These are phyloP conservation scores for Yamadazyma oceani DNA, from an alignment of 1,139 yeast species.

Conservation along the genomic window DNA sequence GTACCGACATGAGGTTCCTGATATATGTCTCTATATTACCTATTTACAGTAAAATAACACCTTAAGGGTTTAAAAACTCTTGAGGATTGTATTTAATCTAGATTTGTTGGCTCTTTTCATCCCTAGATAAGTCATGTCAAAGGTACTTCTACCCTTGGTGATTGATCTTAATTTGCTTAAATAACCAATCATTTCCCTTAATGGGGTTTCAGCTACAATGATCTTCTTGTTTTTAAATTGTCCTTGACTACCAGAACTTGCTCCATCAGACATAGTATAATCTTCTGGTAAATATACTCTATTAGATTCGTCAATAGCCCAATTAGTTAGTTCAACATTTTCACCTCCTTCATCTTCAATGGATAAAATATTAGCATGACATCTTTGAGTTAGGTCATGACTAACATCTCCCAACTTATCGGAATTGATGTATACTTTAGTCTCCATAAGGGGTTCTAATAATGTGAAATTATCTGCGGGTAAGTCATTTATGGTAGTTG, in stretches of 20 bases:
- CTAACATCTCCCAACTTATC: constrained; percentile 80
- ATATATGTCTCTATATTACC: too few relatives aligned
- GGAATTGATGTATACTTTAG: constrained; percentile 65
- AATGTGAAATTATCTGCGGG: constrained; percentile 30
- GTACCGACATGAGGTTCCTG: too few relatives aligned
- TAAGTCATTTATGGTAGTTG: constrained; percentile 32
- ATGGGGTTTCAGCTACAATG: constrained; percentile 76
- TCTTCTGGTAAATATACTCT: constrained; percentile 60
- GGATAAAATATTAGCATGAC: constrained; percentile 67
- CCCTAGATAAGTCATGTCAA: constrained; percentile 73
- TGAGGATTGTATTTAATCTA: constrained; percentile 22
- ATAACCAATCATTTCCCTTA: constrained; percentile 89
- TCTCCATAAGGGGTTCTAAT: constrained; percentile 86
- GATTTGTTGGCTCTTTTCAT: constrained; percentile 62
- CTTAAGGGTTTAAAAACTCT: background rate
- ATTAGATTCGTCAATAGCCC: constrained; percentile 55
- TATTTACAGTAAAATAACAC: background rate
- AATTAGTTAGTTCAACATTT: constrained; percentile 33
- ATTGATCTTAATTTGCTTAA: constrained; percentile 72
- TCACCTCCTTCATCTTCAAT: constrained; percentile 59
- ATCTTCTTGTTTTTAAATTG: constrained; percentile 45
- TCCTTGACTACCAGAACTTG: constrained; percentile 15
- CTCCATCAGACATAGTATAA: constrained; percentile 30
- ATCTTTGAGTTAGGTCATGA: constrained; percentile 68
- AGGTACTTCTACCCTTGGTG: constrained; percentile 88